A percentile compares a stretch with the other conserved stretches of the same genome.
Evolutionary conservation across 176 grass and related monocot species (phyloP).

Genomic region (Oryza meridionalis): DNA sequence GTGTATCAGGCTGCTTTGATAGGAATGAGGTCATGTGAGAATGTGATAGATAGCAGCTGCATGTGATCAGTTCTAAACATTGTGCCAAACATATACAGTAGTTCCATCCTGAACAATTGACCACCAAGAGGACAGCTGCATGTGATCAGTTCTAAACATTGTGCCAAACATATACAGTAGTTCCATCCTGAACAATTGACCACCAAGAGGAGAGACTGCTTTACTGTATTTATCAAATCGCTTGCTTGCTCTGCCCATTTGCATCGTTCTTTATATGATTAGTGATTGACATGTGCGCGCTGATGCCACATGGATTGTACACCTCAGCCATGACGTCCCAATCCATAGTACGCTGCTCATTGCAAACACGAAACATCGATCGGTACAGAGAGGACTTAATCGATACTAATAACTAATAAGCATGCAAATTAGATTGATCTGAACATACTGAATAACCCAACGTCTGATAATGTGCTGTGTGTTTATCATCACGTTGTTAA

Average conservation of each 20-base stretch:
- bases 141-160: slow-evolving; percentile 20
- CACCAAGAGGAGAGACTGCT: not conserved
- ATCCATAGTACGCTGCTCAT: not conserved
- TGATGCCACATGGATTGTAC: not conserved
- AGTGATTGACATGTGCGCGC: slow-evolving; percentile 27
- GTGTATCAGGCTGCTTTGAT: not conserved
- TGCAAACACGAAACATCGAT: not conserved
- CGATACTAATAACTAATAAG: not conserved
- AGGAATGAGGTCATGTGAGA: not conserved
- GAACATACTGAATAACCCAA: not conserved
- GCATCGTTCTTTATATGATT: slow-evolving; percentile 7
- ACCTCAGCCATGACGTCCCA: not conserved
- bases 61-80: slow-evolving; percentile 12
- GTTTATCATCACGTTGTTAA: not conserved
- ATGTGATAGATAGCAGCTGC: slow-evolving; percentile 1
- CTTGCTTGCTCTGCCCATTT: not conserved
- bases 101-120: slow-evolving; percentile 30
- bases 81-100: not conserved
- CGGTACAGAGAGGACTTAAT: not conserved
- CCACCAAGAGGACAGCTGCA: not conserved
- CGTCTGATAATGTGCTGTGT: not conserved
- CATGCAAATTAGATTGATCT: not conserved
- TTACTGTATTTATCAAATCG: not conserved
- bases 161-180: not conserved
- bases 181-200: slow-evolving; percentile 29